Evolutionary conservation across 2,329 filamentous ascomycete species (phyloP).

Genomic region (Nemania abortiva): DNA sequence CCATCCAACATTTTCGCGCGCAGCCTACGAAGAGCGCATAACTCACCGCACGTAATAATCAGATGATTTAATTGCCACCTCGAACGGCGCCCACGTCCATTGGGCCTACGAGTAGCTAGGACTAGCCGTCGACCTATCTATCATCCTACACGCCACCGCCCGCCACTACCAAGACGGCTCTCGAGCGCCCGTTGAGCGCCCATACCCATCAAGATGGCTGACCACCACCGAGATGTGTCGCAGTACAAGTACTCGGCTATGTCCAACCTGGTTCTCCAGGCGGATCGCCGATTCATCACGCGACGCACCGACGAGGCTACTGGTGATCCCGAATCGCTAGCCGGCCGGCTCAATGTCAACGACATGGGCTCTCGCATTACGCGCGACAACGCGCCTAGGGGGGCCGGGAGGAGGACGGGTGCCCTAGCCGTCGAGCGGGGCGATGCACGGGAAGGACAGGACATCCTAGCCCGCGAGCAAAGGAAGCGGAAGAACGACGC

Average conservation of each 20-base stretch:
- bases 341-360: constrained; percentile 89
- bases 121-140: constrained; percentile 41
- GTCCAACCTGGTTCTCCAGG: constrained; percentile 99
- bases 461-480: constrained; percentile 85
- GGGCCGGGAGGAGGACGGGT: constrained; percentile 76
- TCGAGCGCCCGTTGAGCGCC: constrained; percentile 32
- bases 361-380: constrained; percentile 93
- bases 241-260: constrained; percentile 99
- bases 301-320: constrained; percentile 94
- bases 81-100: constrained; percentile 47
- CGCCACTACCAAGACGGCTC: constrained; percentile 22
- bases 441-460: constrained; percentile 81
- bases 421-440: constrained; percentile 80
- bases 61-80: constrained; percentile 45
- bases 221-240: constrained; percentile 83
- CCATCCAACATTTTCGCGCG: constrained; percentile 5
- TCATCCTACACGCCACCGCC: constrained; percentile 33
- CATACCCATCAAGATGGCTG: constrained; percentile 71
- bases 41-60: constrained; percentile 29
- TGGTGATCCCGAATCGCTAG: constrained; percentile 96
- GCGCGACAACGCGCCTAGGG: constrained; percentile 82
- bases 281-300: constrained; percentile 94
- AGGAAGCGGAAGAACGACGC: constrained; percentile 86
- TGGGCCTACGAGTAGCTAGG: constrained; percentile 46
- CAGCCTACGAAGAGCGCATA: constrained; percentile 7